These are phyloP conservation scores for Phyllosticta citriasiana DNA, from an alignment of 2,329 filamentous ascomycete species.

Conservation along the genomic window DNA sequence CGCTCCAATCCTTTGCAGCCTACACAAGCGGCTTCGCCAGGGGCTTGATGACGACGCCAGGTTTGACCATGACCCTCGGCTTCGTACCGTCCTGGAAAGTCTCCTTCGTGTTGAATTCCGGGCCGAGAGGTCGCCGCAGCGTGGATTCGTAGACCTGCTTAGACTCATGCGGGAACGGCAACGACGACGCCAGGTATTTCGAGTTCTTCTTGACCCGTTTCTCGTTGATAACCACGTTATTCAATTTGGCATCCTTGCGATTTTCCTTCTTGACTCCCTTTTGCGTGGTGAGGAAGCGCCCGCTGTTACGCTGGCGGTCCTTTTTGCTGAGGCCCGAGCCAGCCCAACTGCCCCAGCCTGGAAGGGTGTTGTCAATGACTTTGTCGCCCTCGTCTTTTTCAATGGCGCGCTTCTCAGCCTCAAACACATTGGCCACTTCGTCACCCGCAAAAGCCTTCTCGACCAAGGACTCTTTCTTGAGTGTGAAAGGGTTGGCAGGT, in stretches of 20 bases:
- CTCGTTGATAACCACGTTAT: slow-evolving; percentile 85
- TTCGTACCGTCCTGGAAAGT: slow-evolving; percentile 84
- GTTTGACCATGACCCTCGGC: slow-evolving; percentile 81
- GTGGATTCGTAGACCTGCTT: slow-evolving; percentile 83
- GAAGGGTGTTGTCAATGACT: slow-evolving; percentile 71
- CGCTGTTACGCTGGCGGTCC: slow-evolving; percentile 43
- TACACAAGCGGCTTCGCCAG: slow-evolving; percentile 66
- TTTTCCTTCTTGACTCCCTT: slow-evolving; percentile 64
- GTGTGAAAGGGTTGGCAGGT: slow-evolving; percentile 30
- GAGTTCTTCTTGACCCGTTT: slow-evolving; percentile 83
- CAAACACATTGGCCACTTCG: slow-evolving; percentile 73
- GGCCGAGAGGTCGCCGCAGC: slow-evolving; percentile 75
- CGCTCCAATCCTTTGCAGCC: slow-evolving; percentile 7
- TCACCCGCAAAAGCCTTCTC: slow-evolving; percentile 77
- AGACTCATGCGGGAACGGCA: slow-evolving; percentile 87
- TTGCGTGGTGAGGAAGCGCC: slow-evolving; percentile 50
- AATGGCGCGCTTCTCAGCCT: slow-evolving; percentile 63
- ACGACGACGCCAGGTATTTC: slow-evolving; percentile 71
- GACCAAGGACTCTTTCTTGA: slow-evolving; percentile 56
- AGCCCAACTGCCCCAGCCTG: slow-evolving; percentile 89
- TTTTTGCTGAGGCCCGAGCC: slow-evolving; percentile 70
- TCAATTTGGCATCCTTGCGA: slow-evolving; percentile 71
- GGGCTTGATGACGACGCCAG: slow-evolving; percentile 74
- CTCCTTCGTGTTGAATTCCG: slow-evolving; percentile 95
- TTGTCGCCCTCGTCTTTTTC: slow-evolving; percentile 74